Evolutionary conservation across 352 stramenopile genomes (phyloP), one percentile per base, ranked within the genome.

Genomic region (Phytopythium vexans): DNA sequence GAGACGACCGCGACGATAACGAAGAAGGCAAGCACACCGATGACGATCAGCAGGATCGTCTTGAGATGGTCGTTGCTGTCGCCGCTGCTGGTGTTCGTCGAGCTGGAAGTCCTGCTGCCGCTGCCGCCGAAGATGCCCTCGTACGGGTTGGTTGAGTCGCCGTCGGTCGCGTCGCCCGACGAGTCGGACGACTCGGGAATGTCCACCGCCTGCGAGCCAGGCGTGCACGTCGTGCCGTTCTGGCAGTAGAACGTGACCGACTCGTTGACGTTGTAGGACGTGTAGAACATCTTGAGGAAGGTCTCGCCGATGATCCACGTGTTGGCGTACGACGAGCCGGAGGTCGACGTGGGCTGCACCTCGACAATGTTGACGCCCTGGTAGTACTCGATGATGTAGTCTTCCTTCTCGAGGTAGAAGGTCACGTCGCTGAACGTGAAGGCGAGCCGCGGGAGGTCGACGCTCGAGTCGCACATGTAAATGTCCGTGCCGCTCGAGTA

Each of bases 301-400:
- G 82, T 90, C 37, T 81, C 77, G n/a, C 82, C 80, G 8, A 92
- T 60, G 55, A 92, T 86, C 82, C 82, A 92, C 10, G 64, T 81
- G 58, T 91, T 68, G 11, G 55, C 62, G 41, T 80, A 72, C 27
- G 64, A 48, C 21, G 14, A 41, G 35, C 69, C 72, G 37, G 41
- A 66, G 15, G 52, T 64, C 6, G 66, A 74, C 35, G 65, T 72
- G 1, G 73, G 42, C 54, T 80, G 72, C 16, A 82, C 47, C 45
- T 82, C 69, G 3, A 82, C 72, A 11, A 74, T 52, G 8, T 71
- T 46, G 48, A 66, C 66, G 34, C 70, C 52, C 6, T 49, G 47
- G 12, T 63, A 53, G 60, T 64, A 33, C 41, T 62, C 47, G 50
- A 78, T 71, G 54, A 76, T 71, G 54, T 90, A 90, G 44, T 90